Evolutionary conservation across 2,329 filamentous ascomycete genomes (phyloP), one percentile per base, ranked within the genome.

Genomic region (Fusarium transvaalense): DNA sequence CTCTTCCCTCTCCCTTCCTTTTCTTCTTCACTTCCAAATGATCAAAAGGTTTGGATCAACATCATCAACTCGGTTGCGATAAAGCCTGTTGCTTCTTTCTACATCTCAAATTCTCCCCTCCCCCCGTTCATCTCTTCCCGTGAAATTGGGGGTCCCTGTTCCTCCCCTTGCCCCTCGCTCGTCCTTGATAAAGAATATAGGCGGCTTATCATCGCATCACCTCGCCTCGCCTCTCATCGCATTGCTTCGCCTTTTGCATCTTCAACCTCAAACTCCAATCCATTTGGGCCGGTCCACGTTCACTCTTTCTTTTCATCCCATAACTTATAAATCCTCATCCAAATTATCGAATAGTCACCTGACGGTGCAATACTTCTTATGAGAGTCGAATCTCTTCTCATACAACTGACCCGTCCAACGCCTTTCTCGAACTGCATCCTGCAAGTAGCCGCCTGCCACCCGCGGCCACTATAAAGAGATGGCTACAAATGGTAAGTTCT

Each of bases 401-500:
- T 66, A 41, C 55, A 67, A 61, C 48, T 46, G 55, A 67, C 59
- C 53, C 68, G 64, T 64, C 50, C 69, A 68, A 64, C 61, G 45
- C 65, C 62, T 65, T 64, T 51, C 58, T 60, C 57, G 61, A 67
- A 61, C 64, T 56, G 65, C 58, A 72, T 61, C 56, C 66, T 75
- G 61, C 69, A 68, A 60, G 45, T 66, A 70, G 58, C 61, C 61
- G 58, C 60, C 60, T 61, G 71, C 62, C 69, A 58, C 61, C 55
- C 43, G 50, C 58, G 69, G 71, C 63, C 50, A 55, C 60, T 46
- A 57, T 62, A 61, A 64, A 75, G 74, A 72, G 57, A 77, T 77
- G 76, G 73, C 72, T 74, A 69, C 74, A 61, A 77, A 77, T 73
- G 76, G 76, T 77, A 75, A 43, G 59, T 55, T 42, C 31, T 47